Evolutionary conservation across 2,329 filamentous ascomycete species (phyloP).

Genomic region (Magnaporthiopsis incrustans): DNA sequence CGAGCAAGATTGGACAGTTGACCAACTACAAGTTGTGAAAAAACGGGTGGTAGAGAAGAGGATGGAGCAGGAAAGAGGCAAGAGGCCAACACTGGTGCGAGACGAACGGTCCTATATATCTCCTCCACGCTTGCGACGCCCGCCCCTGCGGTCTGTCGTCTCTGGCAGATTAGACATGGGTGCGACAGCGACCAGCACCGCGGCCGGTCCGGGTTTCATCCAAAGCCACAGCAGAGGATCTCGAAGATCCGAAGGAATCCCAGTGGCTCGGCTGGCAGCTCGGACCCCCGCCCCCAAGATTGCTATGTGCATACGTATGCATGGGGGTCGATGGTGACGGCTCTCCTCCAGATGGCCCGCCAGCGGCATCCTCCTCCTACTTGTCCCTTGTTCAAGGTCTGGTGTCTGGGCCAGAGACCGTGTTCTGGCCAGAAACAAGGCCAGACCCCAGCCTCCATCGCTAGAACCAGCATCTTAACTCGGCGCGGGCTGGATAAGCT

Average conservation of each 20-base stretch:
- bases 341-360: neutral
- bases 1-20: constrained; percentile 26
- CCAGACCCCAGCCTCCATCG: neutral
- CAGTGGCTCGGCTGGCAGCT: neutral
- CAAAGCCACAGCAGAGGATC: constrained; percentile 4
- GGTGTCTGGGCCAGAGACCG: neutral
- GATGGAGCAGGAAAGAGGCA: constrained; percentile 10
- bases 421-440: neutral
- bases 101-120: neutral
- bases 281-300: neutral
- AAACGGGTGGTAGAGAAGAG: constrained; percentile 12
- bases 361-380: too few relatives aligned
- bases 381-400: neutral
- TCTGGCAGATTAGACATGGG: neutral
- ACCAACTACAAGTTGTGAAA: constrained; percentile 19
- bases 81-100: neutral
- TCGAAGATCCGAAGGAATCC: neutral
- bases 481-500: neutral
- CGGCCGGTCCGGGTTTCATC: constrained; percentile 11
- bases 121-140: too few relatives aligned
- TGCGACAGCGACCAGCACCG: constrained; percentile 10
- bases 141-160: neutral
- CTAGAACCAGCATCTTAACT: neutral
- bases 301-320: neutral
- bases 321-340: neutral